These are phyloP conservation scores for Phytophthora hybrid DNA, from an alignment of 352 stramenopile genomes.

Conservation along the genomic window DNA sequence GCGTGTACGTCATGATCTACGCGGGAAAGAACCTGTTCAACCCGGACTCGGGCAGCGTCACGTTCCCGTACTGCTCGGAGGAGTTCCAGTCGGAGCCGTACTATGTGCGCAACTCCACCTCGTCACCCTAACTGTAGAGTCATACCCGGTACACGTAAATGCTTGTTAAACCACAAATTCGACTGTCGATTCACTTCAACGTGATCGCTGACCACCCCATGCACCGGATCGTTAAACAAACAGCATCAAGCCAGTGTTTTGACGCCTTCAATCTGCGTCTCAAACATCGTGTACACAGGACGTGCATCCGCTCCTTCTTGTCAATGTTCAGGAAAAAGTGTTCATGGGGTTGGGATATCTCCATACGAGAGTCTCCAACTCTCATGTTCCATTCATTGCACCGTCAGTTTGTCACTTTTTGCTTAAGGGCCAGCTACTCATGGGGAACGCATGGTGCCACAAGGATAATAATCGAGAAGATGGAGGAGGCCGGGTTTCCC, in stretches of 20 bases:
- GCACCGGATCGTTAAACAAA: too few species aligned
- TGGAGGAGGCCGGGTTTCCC: background rate
- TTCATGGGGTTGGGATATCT: too few species aligned
- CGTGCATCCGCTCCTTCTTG: too few species aligned
- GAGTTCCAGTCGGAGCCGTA: conserved; percentile 57
- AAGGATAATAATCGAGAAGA: background rate
- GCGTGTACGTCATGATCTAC: conserved; percentile 55
- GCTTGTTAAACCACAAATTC: conserved; percentile 15
- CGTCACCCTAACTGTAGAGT: conserved; percentile 11
- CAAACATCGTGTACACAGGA: background rate
- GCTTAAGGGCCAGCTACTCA: background rate
- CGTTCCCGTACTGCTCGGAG: conserved; percentile 66
- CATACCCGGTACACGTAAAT: background rate
- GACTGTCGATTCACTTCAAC: conserved; percentile 5
- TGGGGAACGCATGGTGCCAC: background rate
- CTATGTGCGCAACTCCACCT: conserved; percentile 45
- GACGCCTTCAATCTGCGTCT: background rate
- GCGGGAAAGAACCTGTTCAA: conserved; percentile 52
- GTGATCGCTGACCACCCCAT: background rate
- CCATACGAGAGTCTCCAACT: too few species aligned
- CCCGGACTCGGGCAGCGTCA: conserved; percentile 31
- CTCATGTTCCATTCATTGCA: too few species aligned
- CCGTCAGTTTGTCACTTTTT: too few species aligned
- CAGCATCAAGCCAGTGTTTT: background rate
- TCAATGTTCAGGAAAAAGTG: too few species aligned